Evolutionary conservation across 805 yeast species (phyloP).

Genomic region (Naumovozyma dairenensis): DNA sequence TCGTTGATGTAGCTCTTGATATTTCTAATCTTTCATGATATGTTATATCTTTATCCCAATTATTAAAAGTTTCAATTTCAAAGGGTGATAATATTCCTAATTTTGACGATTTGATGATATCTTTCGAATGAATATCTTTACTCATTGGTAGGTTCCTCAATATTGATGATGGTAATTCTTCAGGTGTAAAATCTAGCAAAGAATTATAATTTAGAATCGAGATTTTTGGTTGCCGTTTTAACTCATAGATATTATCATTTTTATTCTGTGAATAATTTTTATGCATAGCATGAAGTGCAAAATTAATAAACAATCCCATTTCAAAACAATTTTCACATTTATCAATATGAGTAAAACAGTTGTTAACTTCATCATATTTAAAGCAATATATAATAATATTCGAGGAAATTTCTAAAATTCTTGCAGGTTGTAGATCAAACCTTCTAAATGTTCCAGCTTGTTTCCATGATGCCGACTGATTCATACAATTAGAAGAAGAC

Average conservation of each 20-base stretch:
- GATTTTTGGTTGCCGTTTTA: constrained; percentile 2
- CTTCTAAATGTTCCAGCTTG: constrained; percentile 71
- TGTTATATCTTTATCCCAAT: constrained; percentile 61
- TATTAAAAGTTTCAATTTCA: constrained; percentile 37
- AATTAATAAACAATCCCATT: constrained; percentile 32
- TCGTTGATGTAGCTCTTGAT: constrained; percentile 72
- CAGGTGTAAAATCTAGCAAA: constrained; percentile 11
- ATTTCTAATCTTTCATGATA: constrained; percentile 77
- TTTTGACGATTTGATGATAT: constrained; percentile 8
- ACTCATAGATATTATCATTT: background rate
- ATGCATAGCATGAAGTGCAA: constrained; percentile 33
- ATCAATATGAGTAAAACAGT: constrained; percentile 7
- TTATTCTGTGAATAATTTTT: constrained; percentile 4
- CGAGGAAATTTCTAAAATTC: constrained; percentile 53
- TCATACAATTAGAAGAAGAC: background rate
- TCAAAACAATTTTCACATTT: constrained; percentile 15
- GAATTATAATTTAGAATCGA: constrained; percentile 8
- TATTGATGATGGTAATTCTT: constrained; percentile 16
- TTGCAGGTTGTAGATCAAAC: constrained; percentile 79
- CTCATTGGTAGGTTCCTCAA: constrained; percentile 20
- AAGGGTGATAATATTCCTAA: constrained; percentile 24
- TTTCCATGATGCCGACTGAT: constrained; percentile 17
- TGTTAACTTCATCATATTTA: constrained; percentile 30
- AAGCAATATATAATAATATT: constrained; percentile 73
- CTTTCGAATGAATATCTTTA: too few relatives aligned